Conservation (phyloP, 148 eudicot genomes). For the Bassia scoparia region DNA sequence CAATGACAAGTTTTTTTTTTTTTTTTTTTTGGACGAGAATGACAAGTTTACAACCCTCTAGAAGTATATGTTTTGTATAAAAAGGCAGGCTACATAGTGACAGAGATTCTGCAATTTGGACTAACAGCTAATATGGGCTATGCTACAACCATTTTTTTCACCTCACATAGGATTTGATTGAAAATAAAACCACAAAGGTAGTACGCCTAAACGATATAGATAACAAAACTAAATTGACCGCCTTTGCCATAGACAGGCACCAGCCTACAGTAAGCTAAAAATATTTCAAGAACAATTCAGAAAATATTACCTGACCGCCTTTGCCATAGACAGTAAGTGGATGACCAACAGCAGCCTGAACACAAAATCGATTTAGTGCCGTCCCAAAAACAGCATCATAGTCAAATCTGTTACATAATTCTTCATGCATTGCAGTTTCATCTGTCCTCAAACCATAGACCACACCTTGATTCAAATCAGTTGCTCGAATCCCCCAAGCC, state of each 20-base stretch:
- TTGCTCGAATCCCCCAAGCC: conserved; percentile 99
- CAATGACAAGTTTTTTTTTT: too few relatives aligned
- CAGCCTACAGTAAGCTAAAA: neutral
- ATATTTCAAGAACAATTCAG: neutral
- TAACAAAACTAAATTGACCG: neutral
- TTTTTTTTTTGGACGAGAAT: too few relatives aligned
- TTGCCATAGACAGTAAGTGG: conserved; percentile 95
- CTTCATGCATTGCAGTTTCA: conserved; percentile 93
- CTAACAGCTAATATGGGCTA: neutral
- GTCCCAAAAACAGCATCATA: conserved; percentile 96
- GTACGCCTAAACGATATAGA: neutral
- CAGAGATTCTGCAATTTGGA: neutral
- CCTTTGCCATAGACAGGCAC: too few relatives aligned
- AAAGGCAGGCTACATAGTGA: neutral
- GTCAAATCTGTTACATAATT: conserved; percentile 80
- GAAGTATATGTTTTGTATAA: neutral
- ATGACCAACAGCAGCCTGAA: conserved; percentile 98
- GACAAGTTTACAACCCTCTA: too few relatives aligned
- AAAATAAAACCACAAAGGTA: neutral
- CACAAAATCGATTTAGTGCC: conserved; percentile 90
- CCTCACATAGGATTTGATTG: neutral
- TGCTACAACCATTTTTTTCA: neutral
- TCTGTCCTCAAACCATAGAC: conserved; percentile 94
- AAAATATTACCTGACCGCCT: conserved; percentile 82
- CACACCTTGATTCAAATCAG: conserved; percentile 96